Conservation (phyloP, 73 alveolate species). For the Paramecium primaurelia region DNA sequence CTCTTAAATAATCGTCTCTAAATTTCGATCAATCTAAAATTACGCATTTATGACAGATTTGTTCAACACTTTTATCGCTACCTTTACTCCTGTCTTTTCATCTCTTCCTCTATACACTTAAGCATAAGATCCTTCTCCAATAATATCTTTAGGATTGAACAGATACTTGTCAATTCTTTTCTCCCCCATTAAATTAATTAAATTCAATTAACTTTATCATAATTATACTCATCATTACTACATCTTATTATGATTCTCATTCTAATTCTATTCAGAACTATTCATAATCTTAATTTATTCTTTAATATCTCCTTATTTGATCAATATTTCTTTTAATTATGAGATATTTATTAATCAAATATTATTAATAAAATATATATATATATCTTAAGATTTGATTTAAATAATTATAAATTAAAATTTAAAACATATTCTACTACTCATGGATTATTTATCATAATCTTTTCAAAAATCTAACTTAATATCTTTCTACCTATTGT, state of each 20-base stretch:
- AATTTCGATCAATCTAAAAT: not conserved
- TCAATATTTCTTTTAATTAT: not conserved
- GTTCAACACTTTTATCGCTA: constrained; percentile 54
- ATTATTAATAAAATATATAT: too few relatives aligned
- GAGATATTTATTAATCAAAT: too few relatives aligned
- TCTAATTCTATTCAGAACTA: too few relatives aligned
- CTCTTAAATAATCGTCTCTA: constrained; percentile 56
- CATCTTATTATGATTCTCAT: not conserved
- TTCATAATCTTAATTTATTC: not conserved
- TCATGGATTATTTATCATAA: constrained; percentile 9
- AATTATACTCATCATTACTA: not conserved
- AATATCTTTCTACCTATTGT: not conserved
- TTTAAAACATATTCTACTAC: not conserved
- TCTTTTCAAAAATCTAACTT: not conserved
- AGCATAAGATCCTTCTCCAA: constrained; percentile 61
- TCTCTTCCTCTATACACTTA: constrained; percentile 59
- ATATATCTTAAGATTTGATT: too few relatives aligned
- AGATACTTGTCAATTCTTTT: constrained; percentile 46
- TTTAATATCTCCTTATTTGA: not conserved
- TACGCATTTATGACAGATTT: constrained; percentile 53
- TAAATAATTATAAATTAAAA: too few relatives aligned
- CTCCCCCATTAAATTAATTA: constrained; percentile 38
- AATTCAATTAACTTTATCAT: not conserved
- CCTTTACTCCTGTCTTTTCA: constrained; percentile 55
- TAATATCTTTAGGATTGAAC: constrained; percentile 36